phyloP scores from a whole-genome alignment of 768 basidiomycete species.

The Rhizopogon salebrosus region DNA sequence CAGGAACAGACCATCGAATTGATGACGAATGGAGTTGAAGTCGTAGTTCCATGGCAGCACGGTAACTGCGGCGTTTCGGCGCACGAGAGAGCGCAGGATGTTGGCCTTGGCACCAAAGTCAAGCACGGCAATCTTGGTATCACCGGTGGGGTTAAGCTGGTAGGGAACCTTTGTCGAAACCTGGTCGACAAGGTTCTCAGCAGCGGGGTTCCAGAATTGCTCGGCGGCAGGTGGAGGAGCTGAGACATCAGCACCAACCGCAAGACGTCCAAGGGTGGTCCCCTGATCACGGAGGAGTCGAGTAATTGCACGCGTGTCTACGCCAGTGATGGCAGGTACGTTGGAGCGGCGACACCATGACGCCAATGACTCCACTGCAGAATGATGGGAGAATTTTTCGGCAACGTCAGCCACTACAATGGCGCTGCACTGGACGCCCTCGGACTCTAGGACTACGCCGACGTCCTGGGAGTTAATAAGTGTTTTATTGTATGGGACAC shows the following conservation, averaged over 20 bases:
- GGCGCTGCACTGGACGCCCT: constrained; percentile 85
- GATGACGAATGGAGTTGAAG: constrained; percentile 86
- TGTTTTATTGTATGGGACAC: constrained; percentile 79
- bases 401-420: constrained; percentile 94
- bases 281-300: constrained; percentile 92
- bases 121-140: constrained; percentile 89
- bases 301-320: constrained; percentile 97
- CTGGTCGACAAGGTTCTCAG: constrained; percentile 91
- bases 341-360: constrained; percentile 90
- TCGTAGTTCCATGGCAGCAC: constrained; percentile 98
- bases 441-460: constrained; percentile 85
- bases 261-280: constrained; percentile 89
- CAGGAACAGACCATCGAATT: constrained; percentile 92
- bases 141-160: constrained; percentile 79
- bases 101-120: constrained; percentile 99
- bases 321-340: constrained; percentile 92
- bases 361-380: constrained; percentile 87
- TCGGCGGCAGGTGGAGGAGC: constrained; percentile 50
- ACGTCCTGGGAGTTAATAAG: constrained; percentile 72
- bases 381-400: constrained; percentile 91
- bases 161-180: constrained; percentile 84
- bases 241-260: constrained; percentile 69
- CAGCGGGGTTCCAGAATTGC: constrained; percentile 92
- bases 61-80: constrained; percentile 87
- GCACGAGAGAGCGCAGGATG: constrained; percentile 88